Conservation (phyloP, 495 filamentous ascomycete species). For the Daldinia decipiens region DNA sequence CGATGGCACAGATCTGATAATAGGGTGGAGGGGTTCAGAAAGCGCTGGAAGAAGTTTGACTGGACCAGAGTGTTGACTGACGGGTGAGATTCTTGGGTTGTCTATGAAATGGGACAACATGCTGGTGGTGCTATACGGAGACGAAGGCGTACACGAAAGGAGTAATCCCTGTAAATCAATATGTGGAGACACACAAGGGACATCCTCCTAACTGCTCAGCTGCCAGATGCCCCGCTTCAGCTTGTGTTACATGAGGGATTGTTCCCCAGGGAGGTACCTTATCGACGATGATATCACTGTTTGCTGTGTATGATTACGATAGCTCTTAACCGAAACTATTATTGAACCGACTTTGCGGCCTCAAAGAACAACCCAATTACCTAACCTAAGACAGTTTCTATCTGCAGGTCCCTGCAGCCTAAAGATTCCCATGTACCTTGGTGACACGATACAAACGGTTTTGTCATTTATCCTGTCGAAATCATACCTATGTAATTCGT, state of each 20-base stretch:
- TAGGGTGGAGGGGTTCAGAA: slow-evolving; percentile 81
- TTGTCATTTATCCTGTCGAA: background rate
- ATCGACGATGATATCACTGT: slow-evolving; percentile 5
- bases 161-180: background rate
- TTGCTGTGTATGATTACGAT: background rate
- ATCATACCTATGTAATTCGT: background rate
- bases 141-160: background rate
- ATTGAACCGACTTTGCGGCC: too few species aligned
- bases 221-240: slow-evolving; percentile 21
- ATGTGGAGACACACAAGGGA: slow-evolving; percentile 14
- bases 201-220: slow-evolving; percentile 12
- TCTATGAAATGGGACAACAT: background rate
- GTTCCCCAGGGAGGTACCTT: too few species aligned
- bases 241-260: too few species aligned
- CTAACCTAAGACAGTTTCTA: background rate
- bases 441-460: background rate
- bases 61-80: slow-evolving; percentile 85
- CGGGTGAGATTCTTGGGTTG: slow-evolving; percentile 28
- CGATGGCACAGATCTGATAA: slow-evolving; percentile 82
- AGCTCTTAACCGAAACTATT: too few species aligned
- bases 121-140: too few species aligned
- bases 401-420: background rate
- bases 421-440: background rate
- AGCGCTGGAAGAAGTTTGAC: slow-evolving; percentile 91
- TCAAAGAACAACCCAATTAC: background rate